Conservation (phyloP, 140 eudicot genomes). For the Ambrosia hybrid region DNA sequence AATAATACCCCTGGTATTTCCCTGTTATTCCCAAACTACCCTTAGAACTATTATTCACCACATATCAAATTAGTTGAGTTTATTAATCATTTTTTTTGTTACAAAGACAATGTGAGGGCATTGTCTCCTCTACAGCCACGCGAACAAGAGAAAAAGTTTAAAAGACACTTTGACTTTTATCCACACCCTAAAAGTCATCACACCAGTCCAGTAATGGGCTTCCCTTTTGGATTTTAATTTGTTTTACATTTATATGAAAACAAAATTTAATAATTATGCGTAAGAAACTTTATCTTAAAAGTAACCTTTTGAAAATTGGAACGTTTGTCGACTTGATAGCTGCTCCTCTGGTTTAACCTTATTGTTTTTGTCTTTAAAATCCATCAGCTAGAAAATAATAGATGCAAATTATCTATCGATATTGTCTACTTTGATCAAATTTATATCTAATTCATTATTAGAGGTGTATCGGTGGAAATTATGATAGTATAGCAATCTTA, state of each 20-base stretch:
- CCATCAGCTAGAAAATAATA: neutral
- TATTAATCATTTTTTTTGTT: neutral
- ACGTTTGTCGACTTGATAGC: neutral
- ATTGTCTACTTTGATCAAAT: too few species aligned
- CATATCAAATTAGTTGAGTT: too few species aligned
- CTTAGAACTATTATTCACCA: too few species aligned
- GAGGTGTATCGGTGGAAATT: neutral
- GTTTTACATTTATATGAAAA: neutral
- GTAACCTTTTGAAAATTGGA: neutral
- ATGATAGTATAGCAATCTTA: too few species aligned
- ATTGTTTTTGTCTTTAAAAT: neutral
- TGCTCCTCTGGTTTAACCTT: neutral
- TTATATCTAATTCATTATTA: too few species aligned
- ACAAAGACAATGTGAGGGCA: conserved; percentile 21
- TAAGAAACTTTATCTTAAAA: neutral
- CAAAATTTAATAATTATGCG: neutral
- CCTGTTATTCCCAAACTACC: too few species aligned
- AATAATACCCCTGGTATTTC: too few species aligned
- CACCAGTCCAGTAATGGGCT: neutral
- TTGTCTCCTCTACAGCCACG: conserved; percentile 34
- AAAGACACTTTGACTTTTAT: conserved; percentile 35
- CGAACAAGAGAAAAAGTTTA: conserved; percentile 33
- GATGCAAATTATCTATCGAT: neutral
- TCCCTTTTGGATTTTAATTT: conserved; percentile 11
- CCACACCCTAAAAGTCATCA: conserved; percentile 24